phyloP scores from a whole-genome alignment of 2,329 filamentous ascomycete species.

The Cercospora sesami region DNA sequence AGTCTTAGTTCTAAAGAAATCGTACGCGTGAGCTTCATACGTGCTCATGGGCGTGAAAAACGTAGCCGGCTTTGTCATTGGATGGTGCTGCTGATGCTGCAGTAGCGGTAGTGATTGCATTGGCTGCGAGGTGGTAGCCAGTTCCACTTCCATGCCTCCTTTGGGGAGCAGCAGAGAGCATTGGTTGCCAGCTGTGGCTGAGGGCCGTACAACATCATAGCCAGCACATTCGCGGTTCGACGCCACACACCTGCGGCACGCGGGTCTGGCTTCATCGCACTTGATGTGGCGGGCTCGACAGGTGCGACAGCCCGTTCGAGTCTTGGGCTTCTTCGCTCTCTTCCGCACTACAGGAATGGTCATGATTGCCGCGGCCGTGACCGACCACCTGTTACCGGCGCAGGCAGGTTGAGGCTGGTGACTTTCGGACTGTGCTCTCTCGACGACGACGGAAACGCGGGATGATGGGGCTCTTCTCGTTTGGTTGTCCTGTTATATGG shows the following conservation, averaged over 20 bases:
- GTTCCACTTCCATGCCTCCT: not conserved
- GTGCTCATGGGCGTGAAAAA: constrained; percentile 12
- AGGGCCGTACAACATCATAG: constrained; percentile 18
- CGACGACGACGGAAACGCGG: not conserved
- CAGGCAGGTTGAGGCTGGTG: not conserved
- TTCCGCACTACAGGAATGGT: constrained; percentile 19
- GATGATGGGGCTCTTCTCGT: not conserved
- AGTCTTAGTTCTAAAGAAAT: constrained; percentile 24
- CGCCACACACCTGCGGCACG: constrained; percentile 18
- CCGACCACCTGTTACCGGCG: not conserved
- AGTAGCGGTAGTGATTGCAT: not conserved
- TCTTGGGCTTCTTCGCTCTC: constrained; percentile 23
- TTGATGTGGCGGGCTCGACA: constrained; percentile 26
- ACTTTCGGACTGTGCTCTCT: not conserved
- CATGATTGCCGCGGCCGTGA: constrained; percentile 2
- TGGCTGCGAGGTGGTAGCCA: not conserved
- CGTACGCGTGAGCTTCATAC: constrained; percentile 23
- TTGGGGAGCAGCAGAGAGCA: constrained; percentile 17
- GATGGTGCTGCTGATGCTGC: constrained; percentile 14
- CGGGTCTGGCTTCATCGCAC: constrained; percentile 23
- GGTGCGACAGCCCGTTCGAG: constrained; percentile 22
- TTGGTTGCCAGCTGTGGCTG: constrained; percentile 7
- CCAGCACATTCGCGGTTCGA: constrained; percentile 21
- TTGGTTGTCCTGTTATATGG: not conserved
- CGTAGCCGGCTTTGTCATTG: constrained; percentile 13